Percentiles rank a stretch among this genome's conserved stretches.
These are phyloP conservation scores for Hymenoscyphus linearis DNA, from an alignment of 2,329 filamentous ascomycete genomes.

Conservation along the genomic window DNA sequence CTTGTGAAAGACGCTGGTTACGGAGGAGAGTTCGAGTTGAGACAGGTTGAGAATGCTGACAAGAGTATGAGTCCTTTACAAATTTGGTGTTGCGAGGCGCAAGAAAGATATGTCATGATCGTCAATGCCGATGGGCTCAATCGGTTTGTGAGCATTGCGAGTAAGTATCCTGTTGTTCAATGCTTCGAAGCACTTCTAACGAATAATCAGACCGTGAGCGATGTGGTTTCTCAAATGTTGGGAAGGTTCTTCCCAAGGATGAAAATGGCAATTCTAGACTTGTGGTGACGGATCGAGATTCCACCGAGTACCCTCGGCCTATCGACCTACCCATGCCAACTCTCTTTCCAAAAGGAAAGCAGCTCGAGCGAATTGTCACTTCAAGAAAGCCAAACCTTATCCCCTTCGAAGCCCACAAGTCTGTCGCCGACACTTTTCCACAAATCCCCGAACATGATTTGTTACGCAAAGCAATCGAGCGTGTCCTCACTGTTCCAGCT, in stretches of 20 bases:
- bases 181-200: conserved; percentile 5
- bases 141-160: conserved; percentile 62
- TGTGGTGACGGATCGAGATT: conserved; percentile 76
- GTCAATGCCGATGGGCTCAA: conserved; percentile 78
- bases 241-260: conserved; percentile 61
- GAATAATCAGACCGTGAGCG: conserved; percentile 62
- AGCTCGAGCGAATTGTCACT: conserved; percentile 68
- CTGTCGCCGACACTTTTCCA: conserved; percentile 52
- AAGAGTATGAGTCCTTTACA: conserved; percentile 90
- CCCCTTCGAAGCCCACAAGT: conserved; percentile 63
- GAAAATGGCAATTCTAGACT: conserved; percentile 64
- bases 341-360: conserved; percentile 83
- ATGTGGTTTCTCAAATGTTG: conserved; percentile 89
- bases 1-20: conserved; percentile 87
- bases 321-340: conserved; percentile 88
- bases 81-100: conserved; percentile 97
- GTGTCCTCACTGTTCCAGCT: conserved; percentile 78
- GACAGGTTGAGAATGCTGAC: conserved; percentile 87
- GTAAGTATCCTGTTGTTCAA: conserved; percentile 32
- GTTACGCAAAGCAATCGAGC: conserved; percentile 62
- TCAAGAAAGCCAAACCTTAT: conserved; percentile 63
- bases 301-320: conserved; percentile 65
- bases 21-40: conserved; percentile 88
- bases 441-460: conserved; percentile 35
- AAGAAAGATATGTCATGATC: conserved; percentile 91